Evolutionary conservation across 305 asterid species (phyloP).

Genomic region (Rubia tinctorum): DNA sequence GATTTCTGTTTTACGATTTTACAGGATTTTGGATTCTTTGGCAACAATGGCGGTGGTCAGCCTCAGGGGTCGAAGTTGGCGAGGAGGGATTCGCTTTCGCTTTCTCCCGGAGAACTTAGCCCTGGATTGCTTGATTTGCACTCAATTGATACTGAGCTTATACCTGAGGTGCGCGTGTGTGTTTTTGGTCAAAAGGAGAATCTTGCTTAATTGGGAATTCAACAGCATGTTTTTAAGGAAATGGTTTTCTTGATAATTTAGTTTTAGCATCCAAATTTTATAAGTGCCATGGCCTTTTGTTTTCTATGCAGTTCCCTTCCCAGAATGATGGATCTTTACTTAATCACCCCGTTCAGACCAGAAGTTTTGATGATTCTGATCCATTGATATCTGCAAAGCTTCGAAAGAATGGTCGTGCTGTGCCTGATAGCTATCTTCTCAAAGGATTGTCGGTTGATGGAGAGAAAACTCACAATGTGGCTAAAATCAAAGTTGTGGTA

Average conservation of each 20-base stretch:
- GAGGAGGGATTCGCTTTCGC: constrained; percentile 21
- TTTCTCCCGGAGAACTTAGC: constrained; percentile 27
- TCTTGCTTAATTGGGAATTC: not conserved
- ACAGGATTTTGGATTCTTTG: constrained; percentile 37
- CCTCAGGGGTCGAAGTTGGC: constrained; percentile 22
- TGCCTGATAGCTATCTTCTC: constrained; percentile 19
- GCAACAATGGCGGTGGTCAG: constrained; percentile 18
- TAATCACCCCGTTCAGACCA: constrained; percentile 12
- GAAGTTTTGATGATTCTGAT: constrained; percentile 27
- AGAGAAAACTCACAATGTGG: constrained; percentile 29
- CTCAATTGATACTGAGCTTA: constrained; percentile 38
- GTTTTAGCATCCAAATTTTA: not conserved
- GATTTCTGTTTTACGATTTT: not conserved
- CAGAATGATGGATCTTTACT: constrained; percentile 18
- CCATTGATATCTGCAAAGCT: constrained; percentile 16
- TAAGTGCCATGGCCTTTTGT: no score
- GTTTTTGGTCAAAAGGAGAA: not conserved
- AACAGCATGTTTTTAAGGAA: not conserved
- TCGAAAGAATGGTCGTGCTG: constrained; percentile 16
- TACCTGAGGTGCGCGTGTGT: constrained; percentile 33
- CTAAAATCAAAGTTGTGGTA: constrained; percentile 42
- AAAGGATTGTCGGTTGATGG: constrained; percentile 25
- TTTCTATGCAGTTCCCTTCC: constrained; percentile 24
- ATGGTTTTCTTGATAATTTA: not conserved
- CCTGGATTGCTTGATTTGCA: constrained; percentile 46